Base-by-base conservation (phyloP, 768 basidiomycete genomes). In the Macrocybe gigantea region DNA sequence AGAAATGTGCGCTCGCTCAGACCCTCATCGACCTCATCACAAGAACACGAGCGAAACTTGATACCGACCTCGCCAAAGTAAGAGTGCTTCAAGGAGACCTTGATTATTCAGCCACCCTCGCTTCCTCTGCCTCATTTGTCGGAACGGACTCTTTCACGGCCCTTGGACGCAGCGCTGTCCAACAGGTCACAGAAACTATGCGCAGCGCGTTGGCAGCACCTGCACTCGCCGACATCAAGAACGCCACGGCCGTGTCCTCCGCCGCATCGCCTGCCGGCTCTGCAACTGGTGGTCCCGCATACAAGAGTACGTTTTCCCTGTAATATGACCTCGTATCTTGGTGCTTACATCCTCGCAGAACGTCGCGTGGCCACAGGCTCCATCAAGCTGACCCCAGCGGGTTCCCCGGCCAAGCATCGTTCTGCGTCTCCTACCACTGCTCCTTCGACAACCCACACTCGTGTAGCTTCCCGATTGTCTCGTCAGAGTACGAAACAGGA, bases 1-100 rank as follows among this genome's bases (percentile, higher is more conserved):
- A 80, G 57, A 80, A 80, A 59, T 65, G 70, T 41, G 52, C 51
- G 7, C 68, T 78, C 9, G 72, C 77, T 0, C 68, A 78, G 51
- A 67, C 70, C 10, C 63, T 80, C 22, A 69, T 78, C 31, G 73
- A 77, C 33, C 68, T 79, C 34, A 64, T 80, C 32, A 65, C 63
- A 2, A 64, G 71, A 33, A 75, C 78, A 29, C 71, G 72, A 39
- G 65, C 72, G 10, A 66, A 74, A 38, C 71, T 82, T 9, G 78
- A 79, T 51, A 60, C 67, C 2, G 79, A 82, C 54, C 64, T 82
- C 14, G 58, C 60, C 42, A 70, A 70, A 54, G 74, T 77, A 30
- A 60, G 71, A 39, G 64, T 70, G 12, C 57, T 79, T 14, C 75
- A 76, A 51, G 77, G 77, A 33, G 77, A 77, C 22, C 48, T 60